Conservation (phyloP, 208 protist species). For the Trypanosoma vivax region DNA sequence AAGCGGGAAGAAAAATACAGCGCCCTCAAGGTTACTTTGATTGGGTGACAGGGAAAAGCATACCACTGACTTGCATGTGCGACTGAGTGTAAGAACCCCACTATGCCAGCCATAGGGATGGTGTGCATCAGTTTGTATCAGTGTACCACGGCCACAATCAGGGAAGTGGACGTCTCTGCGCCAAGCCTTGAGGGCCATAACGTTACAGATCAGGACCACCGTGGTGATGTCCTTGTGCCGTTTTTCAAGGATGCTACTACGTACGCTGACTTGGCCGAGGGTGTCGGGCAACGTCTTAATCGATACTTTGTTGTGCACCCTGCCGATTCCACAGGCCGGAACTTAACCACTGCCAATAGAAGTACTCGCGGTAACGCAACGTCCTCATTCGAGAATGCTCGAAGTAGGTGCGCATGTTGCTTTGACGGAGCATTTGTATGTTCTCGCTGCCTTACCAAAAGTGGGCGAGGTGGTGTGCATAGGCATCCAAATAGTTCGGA, state of each 20-base stretch:
- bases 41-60: too few relatives aligned
- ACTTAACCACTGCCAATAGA: not conserved
- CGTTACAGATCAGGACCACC: conserved; percentile 5
- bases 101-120: conserved; percentile 3
- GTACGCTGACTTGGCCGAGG: conserved; percentile 20
- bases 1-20: too few relatives aligned
- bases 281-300: conserved; percentile 35
- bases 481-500: too few relatives aligned
- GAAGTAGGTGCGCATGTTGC: conserved; percentile 1
- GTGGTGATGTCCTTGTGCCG: conserved; percentile 33
- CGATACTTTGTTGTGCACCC: conserved; percentile 34
- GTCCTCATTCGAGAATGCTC: not conserved
- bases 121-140: conserved; percentile 21
- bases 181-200: not conserved
- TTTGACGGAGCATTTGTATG: conserved; percentile 15
- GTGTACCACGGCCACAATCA: not conserved
- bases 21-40: too few relatives aligned
- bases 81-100: too few relatives aligned
- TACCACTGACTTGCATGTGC: too few relatives aligned
- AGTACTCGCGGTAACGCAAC: not conserved
- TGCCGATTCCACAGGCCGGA: not conserved
- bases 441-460: not conserved
- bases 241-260: conserved; percentile 23
- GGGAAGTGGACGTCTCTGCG: not conserved
- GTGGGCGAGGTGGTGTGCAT: too few relatives aligned